Evolutionary conservation across 495 filamentous ascomycete species (phyloP), one percentile per base, ranked within the genome.

Genomic region (Chlorociboria aeruginascens): DNA sequence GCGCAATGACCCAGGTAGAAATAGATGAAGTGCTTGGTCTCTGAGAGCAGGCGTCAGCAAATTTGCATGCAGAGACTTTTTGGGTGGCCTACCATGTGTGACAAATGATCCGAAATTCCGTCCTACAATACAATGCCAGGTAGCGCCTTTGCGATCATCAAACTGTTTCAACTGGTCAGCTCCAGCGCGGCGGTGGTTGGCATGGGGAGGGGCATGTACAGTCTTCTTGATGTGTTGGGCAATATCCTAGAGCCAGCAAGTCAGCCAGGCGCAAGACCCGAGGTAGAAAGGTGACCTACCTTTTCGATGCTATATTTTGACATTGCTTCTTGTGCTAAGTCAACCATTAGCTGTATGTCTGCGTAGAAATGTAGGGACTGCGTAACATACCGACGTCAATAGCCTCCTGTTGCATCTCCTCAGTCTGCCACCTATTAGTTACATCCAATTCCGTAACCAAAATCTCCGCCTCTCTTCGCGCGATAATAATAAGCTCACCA

Each of bases 21-120:
- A 73, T 99, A 99, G 63, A 97, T 96, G 72, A 99, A 99, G 68
- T 99, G 92, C 69, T 95, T 95, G 35, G 92, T 96, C 64, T 99
- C 92, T 25, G 20, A 25, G 20, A 4, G 20, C 4, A 25, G 20
- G 20, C 2, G 1, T 25, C 20, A 25, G 20, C 20, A 25, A 25
- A 25, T 25, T 25, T 25, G 20, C 4, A 25, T 25, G 4, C 2
- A 25, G 20, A 25, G 20, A 4, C 20, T 25, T 25, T 25, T 25
- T 25, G 20, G 20, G 20, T 4, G 20, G 20, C 20, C 4, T 25
- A 25, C 20, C 20, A 60, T 99, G 92, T 25, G 92, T 99, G 37
- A 99, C 93, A 56, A 95, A 99, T 69, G 90, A 96, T 57, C 92
- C 92, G 65, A 97, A 99, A 72, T 99, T 97, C 47, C 93, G 77